Evolutionary conservation across 306 rosid genomes (phyloP), one percentile per base, ranked within the genome.

Genomic region (Astragalus glycyphyllos): DNA sequence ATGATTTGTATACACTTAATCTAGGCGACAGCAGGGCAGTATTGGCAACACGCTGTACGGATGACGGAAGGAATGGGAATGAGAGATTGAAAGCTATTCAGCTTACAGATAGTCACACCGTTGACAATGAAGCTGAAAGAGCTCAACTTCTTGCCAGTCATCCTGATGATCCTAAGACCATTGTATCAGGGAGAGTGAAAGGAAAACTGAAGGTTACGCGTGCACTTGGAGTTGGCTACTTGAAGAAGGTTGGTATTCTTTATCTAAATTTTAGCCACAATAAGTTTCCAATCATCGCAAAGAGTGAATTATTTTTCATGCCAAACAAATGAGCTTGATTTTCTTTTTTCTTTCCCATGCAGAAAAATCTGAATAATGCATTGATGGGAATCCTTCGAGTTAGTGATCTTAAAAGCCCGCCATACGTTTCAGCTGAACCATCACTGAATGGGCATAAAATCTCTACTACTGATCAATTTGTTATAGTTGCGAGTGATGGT

Each of bases 301-400:
- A 20, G 65, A 54, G 46, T 35, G 38, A 34, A 11, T 56, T 38
- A 48, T 64, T 55, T 41, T 42, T 63, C 11, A 26, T 71, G 7
- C 57, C 44, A 15, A 59, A 65, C 37, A 26, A 23, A 53, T 17
- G 13, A 46, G 35, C 16, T 41, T 70, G 37, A 51, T 59, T 74
- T 75, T 38, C 37, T 10, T 57, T 0, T 8, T 7, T 42, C 48
- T 32, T 48, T 59, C 42, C 31, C 45, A 53, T 69, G 73, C 91
- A 95, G 99, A 82, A 89, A 88, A 85, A 68, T 72, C 79, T 95
- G 69, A 95, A 95, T 75, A 97, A 95, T 54, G 99, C 97, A 47
- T 75, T 95, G 79, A 95, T 95, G 96, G 99, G 99, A 63, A 95
- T 95, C 82, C 97, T 95, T 78, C 92, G 72, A 77, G 96, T 95